Conservation (phyloP, 164 flowering plant genomes). For the Cinnamomum chago region DNA sequence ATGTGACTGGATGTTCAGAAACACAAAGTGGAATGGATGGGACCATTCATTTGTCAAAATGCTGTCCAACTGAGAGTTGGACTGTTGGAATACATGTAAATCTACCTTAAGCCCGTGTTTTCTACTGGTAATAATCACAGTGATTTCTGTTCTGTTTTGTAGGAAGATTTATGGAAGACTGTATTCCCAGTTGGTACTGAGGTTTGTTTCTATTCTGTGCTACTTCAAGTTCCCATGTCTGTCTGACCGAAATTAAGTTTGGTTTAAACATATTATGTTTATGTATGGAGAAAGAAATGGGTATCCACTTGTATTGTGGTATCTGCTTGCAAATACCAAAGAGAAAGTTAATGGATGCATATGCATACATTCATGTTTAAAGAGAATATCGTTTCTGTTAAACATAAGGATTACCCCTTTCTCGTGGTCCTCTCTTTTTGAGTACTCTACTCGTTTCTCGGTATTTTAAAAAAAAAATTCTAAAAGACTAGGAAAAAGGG, state of each 20-base stretch:
- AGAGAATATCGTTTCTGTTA: background rate
- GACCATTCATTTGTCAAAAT: background rate
- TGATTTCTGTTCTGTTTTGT: conserved; percentile 16
- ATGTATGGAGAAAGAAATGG: background rate
- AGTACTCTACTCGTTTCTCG: too few species aligned
- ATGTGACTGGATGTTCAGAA: background rate
- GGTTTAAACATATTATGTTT: too few species aligned
- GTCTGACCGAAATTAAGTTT: background rate
- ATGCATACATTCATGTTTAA: background rate
- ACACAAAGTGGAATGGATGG: background rate
- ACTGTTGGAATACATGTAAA: too few species aligned
- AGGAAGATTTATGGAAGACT: conserved; percentile 91
- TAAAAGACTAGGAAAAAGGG: background rate
- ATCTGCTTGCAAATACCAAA: background rate
- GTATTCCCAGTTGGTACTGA: conserved; percentile 93
- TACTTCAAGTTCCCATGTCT: background rate
- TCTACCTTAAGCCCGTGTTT: background rate
- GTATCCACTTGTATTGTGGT: background rate
- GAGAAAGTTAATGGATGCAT: background rate
- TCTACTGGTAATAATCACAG: background rate
- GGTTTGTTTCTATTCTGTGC: conserved; percentile 35
- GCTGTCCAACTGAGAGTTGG: background rate
- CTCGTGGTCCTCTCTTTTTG: background rate
- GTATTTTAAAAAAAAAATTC: too few species aligned
- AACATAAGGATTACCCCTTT: background rate